Percentiles rank a stretch among this genome's conserved stretches.
These are phyloP conservation scores for Thymus quinquecostatus DNA, from an alignment of 257 asterid species.

Conservation along the genomic window DNA sequence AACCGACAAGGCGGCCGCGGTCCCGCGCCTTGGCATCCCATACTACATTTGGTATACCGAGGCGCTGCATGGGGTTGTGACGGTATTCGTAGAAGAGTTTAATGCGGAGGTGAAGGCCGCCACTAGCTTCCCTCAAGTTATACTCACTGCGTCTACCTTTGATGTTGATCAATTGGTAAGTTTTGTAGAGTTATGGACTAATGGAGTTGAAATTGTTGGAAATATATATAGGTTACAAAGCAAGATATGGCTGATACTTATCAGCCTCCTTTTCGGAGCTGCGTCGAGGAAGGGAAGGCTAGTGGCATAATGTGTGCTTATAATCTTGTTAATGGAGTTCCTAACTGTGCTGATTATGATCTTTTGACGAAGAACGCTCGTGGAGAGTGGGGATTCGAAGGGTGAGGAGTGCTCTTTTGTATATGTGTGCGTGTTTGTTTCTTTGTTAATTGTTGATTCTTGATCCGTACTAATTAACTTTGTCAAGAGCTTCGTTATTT, in stretches of 20 bases:
- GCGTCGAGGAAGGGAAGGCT: constrained; percentile 47
- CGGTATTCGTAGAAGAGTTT: constrained; percentile 41
- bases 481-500: not conserved
- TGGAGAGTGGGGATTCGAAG: constrained; percentile 66
- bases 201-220: not conserved
- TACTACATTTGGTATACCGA: constrained; percentile 64
- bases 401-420: constrained; percentile 39
- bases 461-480: constrained; percentile 3
- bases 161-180: constrained; percentile 39
- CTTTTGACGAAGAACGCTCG: constrained; percentile 62
- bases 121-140: constrained; percentile 75
- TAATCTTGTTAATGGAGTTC: constrained; percentile 56
- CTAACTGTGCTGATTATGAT: constrained; percentile 54
- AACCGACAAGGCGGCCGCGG: constrained; percentile 51
- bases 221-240: constrained; percentile 41
- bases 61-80: constrained; percentile 55
- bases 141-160: constrained; percentile 78
- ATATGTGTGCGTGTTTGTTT: not conserved
- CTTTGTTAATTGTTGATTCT: not conserved
- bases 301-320: constrained; percentile 64
- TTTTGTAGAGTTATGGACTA: constrained; percentile 4
- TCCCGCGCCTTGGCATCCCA: constrained; percentile 52
- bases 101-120: constrained; percentile 43
- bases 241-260: constrained; percentile 61
- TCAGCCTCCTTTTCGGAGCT: constrained; percentile 55